phyloP scores from a whole-genome alignment of 768 basidiomycete genomes.

The Russula griseocarnosa region DNA sequence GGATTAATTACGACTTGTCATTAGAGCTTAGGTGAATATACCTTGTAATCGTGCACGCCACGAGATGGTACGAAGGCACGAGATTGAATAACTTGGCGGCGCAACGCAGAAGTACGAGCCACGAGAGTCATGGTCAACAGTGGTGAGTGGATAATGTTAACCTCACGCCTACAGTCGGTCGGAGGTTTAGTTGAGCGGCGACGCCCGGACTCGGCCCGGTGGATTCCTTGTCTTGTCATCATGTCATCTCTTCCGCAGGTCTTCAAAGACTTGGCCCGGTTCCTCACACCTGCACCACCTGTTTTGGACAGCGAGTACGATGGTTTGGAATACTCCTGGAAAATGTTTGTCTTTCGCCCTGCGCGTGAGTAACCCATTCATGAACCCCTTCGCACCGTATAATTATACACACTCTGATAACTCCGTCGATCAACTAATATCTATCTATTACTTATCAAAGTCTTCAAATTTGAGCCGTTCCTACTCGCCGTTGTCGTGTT shows the following conservation, averaged over 20 bases:
- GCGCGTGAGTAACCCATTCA: constrained; percentile 49
- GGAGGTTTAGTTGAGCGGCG: background rate
- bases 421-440: background rate
- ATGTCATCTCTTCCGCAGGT: constrained; percentile 6
- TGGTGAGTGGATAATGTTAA: constrained; percentile 6
- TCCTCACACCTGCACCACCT: constrained; percentile 56
- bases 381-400: background rate
- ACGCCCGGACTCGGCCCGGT: background rate
- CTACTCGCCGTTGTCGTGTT: constrained; percentile 51
- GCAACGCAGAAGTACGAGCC: constrained; percentile 24
- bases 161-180: too few species aligned
- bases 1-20: background rate
- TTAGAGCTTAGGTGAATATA: background rate
- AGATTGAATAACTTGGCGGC: constrained; percentile 22
- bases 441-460: constrained; percentile 34
- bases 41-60: constrained; percentile 27
- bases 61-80: constrained; percentile 23
- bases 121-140: constrained; percentile 26
- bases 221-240: background rate
- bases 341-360: constrained; percentile 74
- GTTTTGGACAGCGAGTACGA: constrained; percentile 57
- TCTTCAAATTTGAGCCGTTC: constrained; percentile 62
- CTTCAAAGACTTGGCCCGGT: constrained; percentile 4
- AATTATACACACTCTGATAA: too few species aligned
- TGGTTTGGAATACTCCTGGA: constrained; percentile 72